Evolutionary conservation across 177 flowering plant genomes (phyloP).

Genomic region (Tripterygium wilfordii): DNA sequence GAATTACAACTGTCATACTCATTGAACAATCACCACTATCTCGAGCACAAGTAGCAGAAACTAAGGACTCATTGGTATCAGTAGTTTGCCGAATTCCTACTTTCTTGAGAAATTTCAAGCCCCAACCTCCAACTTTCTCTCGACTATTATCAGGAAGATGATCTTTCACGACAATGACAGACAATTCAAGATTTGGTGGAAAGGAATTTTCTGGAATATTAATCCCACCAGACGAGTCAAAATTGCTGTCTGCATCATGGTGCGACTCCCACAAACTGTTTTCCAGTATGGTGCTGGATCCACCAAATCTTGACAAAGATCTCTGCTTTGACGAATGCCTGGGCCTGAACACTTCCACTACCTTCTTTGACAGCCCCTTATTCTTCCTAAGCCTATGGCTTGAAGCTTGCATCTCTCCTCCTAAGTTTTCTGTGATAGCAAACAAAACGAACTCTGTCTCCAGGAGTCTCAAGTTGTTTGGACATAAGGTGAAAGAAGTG

Average conservation of each 20-base stretch:
- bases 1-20: constrained; percentile 59
- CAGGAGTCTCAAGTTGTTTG: constrained; percentile 34
- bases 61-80: constrained; percentile 15
- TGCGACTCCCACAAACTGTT: constrained; percentile 22
- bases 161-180: constrained; percentile 67
- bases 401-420: constrained; percentile 24
- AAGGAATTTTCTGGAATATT: constrained; percentile 18
- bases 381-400: constrained; percentile 17
- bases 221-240: constrained; percentile 10
- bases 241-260: constrained; percentile 13
- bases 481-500: constrained; percentile 32
- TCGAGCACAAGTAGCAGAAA: constrained; percentile 18
- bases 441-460: constrained; percentile 70
- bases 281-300: constrained; percentile 28
- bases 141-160: constrained; percentile 20
- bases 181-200: constrained; percentile 69
- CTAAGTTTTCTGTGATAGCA: constrained; percentile 25
- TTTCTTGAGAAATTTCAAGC: constrained; percentile 77
- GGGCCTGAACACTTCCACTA: constrained; percentile 35
- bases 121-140: constrained; percentile 78
- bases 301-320: constrained; percentile 25
- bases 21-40: constrained; percentile 37
- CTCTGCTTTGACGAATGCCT: constrained; percentile 33
- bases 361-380: constrained; percentile 41
- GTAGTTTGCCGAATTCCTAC: constrained; percentile 10